Evolutionary conservation across 352 stramenopile species (phyloP).

Genomic region (Phytophthora tubulina): DNA sequence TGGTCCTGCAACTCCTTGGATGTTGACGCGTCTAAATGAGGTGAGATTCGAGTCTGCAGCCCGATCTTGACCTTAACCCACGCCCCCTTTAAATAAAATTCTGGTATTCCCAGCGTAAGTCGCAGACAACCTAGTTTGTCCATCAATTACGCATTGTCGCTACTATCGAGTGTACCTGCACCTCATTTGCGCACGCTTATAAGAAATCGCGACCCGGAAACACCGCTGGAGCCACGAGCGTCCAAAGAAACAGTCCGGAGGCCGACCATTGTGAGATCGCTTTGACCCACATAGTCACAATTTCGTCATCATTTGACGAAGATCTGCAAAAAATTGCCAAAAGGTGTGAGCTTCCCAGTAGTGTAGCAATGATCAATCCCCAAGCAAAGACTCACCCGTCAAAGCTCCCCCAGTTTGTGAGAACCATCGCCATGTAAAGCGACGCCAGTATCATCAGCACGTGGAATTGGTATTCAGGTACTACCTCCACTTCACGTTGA

Average conservation of each 20-base stretch:
- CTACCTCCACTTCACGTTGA: conserved; percentile 23
- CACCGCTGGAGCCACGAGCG: conserved; percentile 90
- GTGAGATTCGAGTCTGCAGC: too few relatives aligned
- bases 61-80: too few relatives aligned
- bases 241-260: conserved; percentile 95
- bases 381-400: conserved; percentile 49
- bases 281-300: conserved; percentile 96
- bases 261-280: conserved; percentile 93
- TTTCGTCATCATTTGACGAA: conserved; percentile 55
- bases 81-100: not conserved
- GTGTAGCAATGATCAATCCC: not conserved
- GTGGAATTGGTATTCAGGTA: conserved; percentile 82
- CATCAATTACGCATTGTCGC: conserved; percentile 13
- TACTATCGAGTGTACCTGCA: not conserved
- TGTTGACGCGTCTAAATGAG: too few relatives aligned
- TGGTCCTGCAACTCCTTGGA: too few relatives aligned
- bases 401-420: conserved; percentile 80
- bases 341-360: conserved; percentile 4
- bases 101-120: not conserved
- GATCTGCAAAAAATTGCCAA: conserved; percentile 29
- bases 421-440: conserved; percentile 88
- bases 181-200: conserved; percentile 14
- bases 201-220: conserved; percentile 95
- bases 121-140: not conserved
- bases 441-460: conserved; percentile 75